Evolutionary conservation across 345 rosid genomes (phyloP).

Genomic region (rapeseed (Brassica napus)): DNA sequence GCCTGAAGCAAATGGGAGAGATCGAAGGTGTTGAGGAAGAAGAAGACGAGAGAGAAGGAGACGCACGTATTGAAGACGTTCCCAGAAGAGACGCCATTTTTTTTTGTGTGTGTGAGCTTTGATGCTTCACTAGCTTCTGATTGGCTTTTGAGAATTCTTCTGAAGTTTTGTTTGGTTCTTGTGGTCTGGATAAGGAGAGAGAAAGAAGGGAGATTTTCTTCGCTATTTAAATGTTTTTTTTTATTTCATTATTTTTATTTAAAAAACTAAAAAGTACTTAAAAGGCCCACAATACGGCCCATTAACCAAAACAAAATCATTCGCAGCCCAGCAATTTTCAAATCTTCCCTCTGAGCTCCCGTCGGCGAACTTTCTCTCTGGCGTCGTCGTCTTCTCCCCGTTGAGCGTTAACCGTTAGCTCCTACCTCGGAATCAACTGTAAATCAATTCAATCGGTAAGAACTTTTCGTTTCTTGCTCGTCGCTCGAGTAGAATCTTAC

Average conservation of each 20-base stretch:
- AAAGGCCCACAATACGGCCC: constrained; percentile 17
- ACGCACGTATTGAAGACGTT: constrained; percentile 55
- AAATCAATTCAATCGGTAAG: constrained; percentile 17
- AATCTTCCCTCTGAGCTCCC: constrained; percentile 12
- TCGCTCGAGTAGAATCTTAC: constrained; percentile 22
- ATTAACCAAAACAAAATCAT: not conserved
- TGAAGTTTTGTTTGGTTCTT: constrained; percentile 26
- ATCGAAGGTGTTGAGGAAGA: constrained; percentile 43
- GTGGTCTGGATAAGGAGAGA: constrained; percentile 63
- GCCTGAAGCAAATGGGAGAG: constrained; percentile 41
- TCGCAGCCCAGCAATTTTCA: constrained; percentile 27
- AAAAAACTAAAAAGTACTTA: not conserved
- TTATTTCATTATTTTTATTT: not conserved
- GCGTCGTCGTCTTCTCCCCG: constrained; percentile 20
- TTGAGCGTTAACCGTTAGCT: not conserved
- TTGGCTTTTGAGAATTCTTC: constrained; percentile 22
- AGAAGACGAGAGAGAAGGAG: constrained; percentile 49
- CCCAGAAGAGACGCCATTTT: constrained; percentile 78
- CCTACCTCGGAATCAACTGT: not conserved
- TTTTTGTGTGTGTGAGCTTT: constrained; percentile 26
- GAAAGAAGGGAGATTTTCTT: constrained; percentile 32
- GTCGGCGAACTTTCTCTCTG: constrained; percentile 29
- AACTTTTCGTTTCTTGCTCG: not conserved
- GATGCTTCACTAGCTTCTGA: constrained; percentile 25
- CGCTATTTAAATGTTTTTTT: constrained; percentile 1